Evolutionary conservation across 176 grass and related monocot genomes (phyloP).

Genomic region (Themeda triandra): DNA sequence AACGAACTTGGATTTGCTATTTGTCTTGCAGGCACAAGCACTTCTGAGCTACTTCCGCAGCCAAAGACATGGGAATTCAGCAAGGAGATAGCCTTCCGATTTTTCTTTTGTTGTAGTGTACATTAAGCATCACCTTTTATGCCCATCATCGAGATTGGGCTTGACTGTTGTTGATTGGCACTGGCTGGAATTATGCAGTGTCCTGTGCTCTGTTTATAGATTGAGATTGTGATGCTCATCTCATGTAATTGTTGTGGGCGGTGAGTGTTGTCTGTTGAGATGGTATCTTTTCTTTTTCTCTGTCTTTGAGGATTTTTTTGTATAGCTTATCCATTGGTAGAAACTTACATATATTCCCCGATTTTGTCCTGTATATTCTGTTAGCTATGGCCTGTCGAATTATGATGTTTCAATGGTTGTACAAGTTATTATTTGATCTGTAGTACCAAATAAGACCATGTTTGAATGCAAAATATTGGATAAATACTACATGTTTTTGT

Average conservation of each 20-base stretch:
- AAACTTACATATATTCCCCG: slow-evolving; percentile 2
- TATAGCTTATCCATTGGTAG: slow-evolving; percentile 46
- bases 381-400: slow-evolving; percentile 18
- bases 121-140: slow-evolving; percentile 24
- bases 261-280: slow-evolving; percentile 31
- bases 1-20: background rate
- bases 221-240: slow-evolving; percentile 36
- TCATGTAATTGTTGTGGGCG: slow-evolving; percentile 22
- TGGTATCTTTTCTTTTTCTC: background rate
- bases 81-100: slow-evolving; percentile 46
- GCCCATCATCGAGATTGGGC: background rate
- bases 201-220: slow-evolving; percentile 33
- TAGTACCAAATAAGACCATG: slow-evolving; percentile 5
- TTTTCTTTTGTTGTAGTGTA: slow-evolving; percentile 38
- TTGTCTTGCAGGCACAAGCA: slow-evolving; percentile 66
- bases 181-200: slow-evolving; percentile 4
- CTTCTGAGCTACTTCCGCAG: slow-evolving; percentile 97
- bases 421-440: background rate
- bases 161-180: slow-evolving; percentile 8
- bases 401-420: slow-evolving; percentile 17
- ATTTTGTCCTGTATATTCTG: slow-evolving; percentile 48
- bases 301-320: slow-evolving; percentile 11
- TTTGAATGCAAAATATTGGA: background rate
- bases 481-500: too few relatives aligned
- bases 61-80: slow-evolving; percentile 74